Evolutionary conservation across 305 asterid genomes (phyloP).

Genomic region (Salvia sclarea): DNA sequence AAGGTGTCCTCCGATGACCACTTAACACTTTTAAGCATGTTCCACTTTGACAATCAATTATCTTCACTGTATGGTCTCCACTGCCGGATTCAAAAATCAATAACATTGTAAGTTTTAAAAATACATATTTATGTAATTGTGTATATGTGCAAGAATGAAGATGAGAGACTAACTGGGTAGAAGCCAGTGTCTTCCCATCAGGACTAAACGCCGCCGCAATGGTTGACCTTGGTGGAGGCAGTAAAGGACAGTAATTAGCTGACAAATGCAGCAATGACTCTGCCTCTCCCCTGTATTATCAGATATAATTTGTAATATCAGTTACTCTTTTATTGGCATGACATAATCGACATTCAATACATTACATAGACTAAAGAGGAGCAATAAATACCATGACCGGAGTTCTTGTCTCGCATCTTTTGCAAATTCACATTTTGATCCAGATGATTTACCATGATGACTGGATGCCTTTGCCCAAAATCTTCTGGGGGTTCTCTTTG

Average conservation of each 20-base stretch:
- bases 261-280: slow-evolving; percentile 76
- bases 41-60: slow-evolving; percentile 88
- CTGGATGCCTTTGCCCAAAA: slow-evolving; percentile 65
- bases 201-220: slow-evolving; percentile 97
- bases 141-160: slow-evolving; percentile 4
- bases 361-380: background rate
- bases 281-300: slow-evolving; percentile 80
- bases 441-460: slow-evolving; percentile 41
- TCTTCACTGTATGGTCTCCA: slow-evolving; percentile 97
- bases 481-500: slow-evolving; percentile 64
- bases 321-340: slow-evolving; percentile 6
- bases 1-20: slow-evolving; percentile 98
- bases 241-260: slow-evolving; percentile 80
- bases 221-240: slow-evolving; percentile 95
- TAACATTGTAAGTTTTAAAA: slow-evolving; percentile 21
- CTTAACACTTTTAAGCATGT: slow-evolving; percentile 87
- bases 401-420: slow-evolving; percentile 81
- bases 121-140: background rate
- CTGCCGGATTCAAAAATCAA: slow-evolving; percentile 45
- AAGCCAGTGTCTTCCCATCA: slow-evolving; percentile 93
- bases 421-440: slow-evolving; percentile 48
- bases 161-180: slow-evolving; percentile 73
- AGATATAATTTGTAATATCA: slow-evolving; percentile 5
- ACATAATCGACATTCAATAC: slow-evolving; percentile 12
- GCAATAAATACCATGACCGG: slow-evolving; percentile 68